phyloP scores from a whole-genome alignment of 768 basidiomycete genomes.

The Trametes elegans region DNA sequence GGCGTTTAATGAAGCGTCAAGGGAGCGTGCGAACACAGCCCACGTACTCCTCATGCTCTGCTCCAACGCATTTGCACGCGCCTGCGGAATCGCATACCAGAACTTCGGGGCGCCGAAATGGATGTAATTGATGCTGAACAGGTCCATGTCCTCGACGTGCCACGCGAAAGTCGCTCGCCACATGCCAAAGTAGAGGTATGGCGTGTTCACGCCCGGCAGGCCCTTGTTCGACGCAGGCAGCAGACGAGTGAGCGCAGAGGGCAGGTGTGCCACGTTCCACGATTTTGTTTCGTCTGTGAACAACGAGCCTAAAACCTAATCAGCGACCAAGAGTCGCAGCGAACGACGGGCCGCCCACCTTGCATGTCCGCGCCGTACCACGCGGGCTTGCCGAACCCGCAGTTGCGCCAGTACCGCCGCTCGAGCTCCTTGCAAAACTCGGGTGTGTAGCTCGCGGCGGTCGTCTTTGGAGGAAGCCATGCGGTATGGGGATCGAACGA shows the following conservation, averaged over 20 bases:
- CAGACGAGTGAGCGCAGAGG: constrained; percentile 81
- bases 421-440: constrained; percentile 89
- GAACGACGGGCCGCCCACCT: constrained; percentile 45
- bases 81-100: constrained; percentile 97
- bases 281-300: constrained; percentile 72
- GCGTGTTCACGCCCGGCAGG: constrained; percentile 94
- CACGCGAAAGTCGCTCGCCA: constrained; percentile 98
- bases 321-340: not conserved
- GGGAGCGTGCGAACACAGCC: not conserved
- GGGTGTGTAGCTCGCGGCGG: constrained; percentile 73
- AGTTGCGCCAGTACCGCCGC: constrained; percentile 88
- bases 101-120: constrained; percentile 97
- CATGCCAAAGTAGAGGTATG: constrained; percentile 99
- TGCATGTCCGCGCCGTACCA: constrained; percentile 98
- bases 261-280: constrained; percentile 95
- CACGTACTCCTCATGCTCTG: constrained; percentile 78
- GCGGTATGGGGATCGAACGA: constrained; percentile 68
- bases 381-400: constrained; percentile 83
- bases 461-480: constrained; percentile 81
- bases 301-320: constrained; percentile 47
- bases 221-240: constrained; percentile 64
- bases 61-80: constrained; percentile 78
- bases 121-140: constrained; percentile 98
- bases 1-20: not conserved
- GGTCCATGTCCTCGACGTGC: constrained; percentile 99